Conservation (phyloP, 169 alveolate genomes). For the Theileria orientalis region DNA sequence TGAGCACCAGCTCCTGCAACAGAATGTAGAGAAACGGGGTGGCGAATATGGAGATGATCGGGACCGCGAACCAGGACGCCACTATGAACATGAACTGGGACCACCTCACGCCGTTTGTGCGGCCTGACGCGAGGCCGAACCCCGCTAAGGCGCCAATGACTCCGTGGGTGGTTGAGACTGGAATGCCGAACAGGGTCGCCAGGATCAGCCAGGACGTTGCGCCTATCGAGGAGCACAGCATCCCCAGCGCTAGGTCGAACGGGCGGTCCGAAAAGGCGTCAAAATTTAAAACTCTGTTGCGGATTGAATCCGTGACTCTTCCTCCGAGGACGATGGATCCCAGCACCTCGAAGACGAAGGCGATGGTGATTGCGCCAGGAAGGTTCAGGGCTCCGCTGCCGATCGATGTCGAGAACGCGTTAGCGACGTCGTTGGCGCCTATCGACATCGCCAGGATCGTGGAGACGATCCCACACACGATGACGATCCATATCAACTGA, state of each 20-base stretch:
- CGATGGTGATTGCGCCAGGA: slow-evolving; percentile 71
- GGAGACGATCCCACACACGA: slow-evolving; percentile 73
- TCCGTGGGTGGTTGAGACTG: slow-evolving; percentile 86
- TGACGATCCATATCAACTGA: slow-evolving; percentile 75
- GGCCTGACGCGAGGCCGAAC: slow-evolving; percentile 81
- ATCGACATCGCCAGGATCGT: slow-evolving; percentile 76
- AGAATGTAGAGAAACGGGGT: slow-evolving; percentile 46
- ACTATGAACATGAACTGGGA: slow-evolving; percentile 65
- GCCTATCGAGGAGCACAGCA: slow-evolving; percentile 78
- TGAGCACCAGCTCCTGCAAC: slow-evolving; percentile 44
- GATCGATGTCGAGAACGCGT: slow-evolving; percentile 80
- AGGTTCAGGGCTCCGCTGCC: slow-evolving; percentile 79
- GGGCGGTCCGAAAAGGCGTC: slow-evolving; percentile 77
- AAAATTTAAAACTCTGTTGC: slow-evolving; percentile 74
- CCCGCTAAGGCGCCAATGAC: slow-evolving; percentile 82
- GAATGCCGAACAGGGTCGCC: slow-evolving; percentile 76
- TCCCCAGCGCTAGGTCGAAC: slow-evolving; percentile 78
- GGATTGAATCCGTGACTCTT: slow-evolving; percentile 82
- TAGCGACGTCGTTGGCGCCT: slow-evolving; percentile 88
- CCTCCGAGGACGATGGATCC: slow-evolving; percentile 84
- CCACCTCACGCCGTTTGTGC: slow-evolving; percentile 76
- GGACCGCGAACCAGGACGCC: slow-evolving; percentile 78
- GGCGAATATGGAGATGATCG: slow-evolving; percentile 45
- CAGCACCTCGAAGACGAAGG: slow-evolving; percentile 78
- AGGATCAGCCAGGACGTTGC: slow-evolving; percentile 78